phyloP scores from a whole-genome alignment of 768 basidiomycete species.

The Tylopilus sp. region DNA sequence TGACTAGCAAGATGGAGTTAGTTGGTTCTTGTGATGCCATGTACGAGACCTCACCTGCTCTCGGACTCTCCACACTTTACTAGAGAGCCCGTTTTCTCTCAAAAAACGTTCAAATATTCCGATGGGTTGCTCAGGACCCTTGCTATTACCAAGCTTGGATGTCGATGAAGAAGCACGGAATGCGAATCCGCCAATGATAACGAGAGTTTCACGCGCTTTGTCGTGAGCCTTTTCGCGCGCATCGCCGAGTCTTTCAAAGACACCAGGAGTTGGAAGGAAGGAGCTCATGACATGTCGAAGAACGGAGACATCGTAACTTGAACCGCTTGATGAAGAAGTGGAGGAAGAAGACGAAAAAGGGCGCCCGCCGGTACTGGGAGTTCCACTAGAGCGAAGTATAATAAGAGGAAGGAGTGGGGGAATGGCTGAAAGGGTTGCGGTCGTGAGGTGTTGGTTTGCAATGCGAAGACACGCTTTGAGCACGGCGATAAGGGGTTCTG shows the following conservation, averaged over 20 bases:
- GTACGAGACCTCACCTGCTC: slow-evolving; percentile 65
- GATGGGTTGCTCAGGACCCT: slow-evolving; percentile 66
- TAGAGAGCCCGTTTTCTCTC: slow-evolving; percentile 67
- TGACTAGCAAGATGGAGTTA: slow-evolving; percentile 35
- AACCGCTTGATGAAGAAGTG: slow-evolving; percentile 41
- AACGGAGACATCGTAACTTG: slow-evolving; percentile 48
- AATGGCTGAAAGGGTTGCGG: slow-evolving; percentile 70
- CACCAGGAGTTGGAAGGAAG: slow-evolving; percentile 71
- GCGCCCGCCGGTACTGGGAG: slow-evolving; percentile 25
- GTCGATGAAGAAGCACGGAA: slow-evolving; percentile 52
- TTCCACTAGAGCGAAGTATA: slow-evolving; percentile 38
- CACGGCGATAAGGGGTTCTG: slow-evolving; percentile 63
- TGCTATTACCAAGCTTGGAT: slow-evolving; percentile 48
- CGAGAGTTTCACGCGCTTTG: slow-evolving; percentile 74
- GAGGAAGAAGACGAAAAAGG: slow-evolving; percentile 54
- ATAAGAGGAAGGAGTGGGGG: slow-evolving; percentile 65
- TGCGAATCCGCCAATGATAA: slow-evolving; percentile 68
- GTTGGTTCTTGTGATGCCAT: background rate
- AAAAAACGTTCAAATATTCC: slow-evolving; percentile 68
- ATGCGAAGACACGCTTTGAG: slow-evolving; percentile 76
- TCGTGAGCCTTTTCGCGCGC: slow-evolving; percentile 63
- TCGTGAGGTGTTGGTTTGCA: slow-evolving; percentile 77
- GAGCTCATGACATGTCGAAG: slow-evolving; percentile 67
- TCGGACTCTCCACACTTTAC: slow-evolving; percentile 82
- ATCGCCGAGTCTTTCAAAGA: slow-evolving; percentile 83